Conservation (phyloP, 371 early-diverging fungal genomes). For the Rhizopus sp. region DNA sequence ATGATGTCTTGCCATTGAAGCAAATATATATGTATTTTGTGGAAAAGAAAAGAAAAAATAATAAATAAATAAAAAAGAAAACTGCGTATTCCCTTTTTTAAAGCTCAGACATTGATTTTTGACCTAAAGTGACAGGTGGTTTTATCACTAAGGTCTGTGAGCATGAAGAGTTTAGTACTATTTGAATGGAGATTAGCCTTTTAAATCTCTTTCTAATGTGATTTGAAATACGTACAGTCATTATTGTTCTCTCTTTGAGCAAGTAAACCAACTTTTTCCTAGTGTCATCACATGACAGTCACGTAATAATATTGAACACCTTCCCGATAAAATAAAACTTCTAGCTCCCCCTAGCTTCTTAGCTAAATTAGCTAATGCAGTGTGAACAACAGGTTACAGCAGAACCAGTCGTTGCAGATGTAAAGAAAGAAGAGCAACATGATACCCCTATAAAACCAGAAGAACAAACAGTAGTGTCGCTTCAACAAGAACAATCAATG, state of each 20-base stretch:
- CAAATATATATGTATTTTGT: too few species aligned
- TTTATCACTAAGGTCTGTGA: too few species aligned
- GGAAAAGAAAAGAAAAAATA: constrained; percentile 3
- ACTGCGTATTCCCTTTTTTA: neutral
- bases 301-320: neutral
- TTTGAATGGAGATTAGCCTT: too few species aligned
- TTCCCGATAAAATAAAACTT: neutral
- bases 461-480: neutral
- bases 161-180: too few species aligned
- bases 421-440: constrained; percentile 5
- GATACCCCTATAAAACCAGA: constrained; percentile 17
- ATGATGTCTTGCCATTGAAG: constrained; percentile 82
- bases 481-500: constrained; percentile 5
- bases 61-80: constrained; percentile 9
- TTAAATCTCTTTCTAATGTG: too few species aligned
- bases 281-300: too few species aligned
- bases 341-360: neutral
- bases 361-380: neutral
- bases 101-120: neutral
- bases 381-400: neutral
- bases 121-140: too few species aligned
- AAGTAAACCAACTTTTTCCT: too few species aligned
- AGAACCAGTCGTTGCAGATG: neutral
- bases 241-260: too few species aligned
- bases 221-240: too few species aligned